Conservation (phyloP, 1,284 basidiomycete genomes). For the Vanrija sp. region DNA sequence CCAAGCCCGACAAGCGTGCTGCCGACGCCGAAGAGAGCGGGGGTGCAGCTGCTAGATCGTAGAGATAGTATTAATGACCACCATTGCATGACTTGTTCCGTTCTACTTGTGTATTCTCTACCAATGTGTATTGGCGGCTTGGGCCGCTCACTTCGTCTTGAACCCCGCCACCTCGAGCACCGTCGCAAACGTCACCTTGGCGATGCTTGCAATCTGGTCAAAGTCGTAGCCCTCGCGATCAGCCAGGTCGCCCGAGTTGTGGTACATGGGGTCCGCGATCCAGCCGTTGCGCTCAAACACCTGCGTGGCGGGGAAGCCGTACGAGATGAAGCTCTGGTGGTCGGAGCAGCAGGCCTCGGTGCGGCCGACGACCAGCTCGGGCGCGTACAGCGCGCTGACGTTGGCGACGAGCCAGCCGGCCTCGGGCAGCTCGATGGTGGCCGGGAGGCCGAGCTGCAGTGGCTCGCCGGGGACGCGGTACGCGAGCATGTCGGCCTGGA, state of each 20-base stretch:
- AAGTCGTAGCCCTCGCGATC: conserved; percentile 74
- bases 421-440: conserved; percentile 70
- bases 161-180: conserved; percentile 44
- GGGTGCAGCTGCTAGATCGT: too few relatives aligned
- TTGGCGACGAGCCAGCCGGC: conserved; percentile 70
- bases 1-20: too few relatives aligned
- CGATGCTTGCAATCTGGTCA: conserved; percentile 70
- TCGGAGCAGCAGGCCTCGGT: conserved; percentile 79
- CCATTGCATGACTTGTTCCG: too few relatives aligned
- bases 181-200: conserved; percentile 64
- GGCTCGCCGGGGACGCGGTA: conserved; percentile 69
- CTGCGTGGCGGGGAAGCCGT: conserved; percentile 76
- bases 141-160: conserved; percentile 3
- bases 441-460: conserved; percentile 68
- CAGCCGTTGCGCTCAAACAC: conserved; percentile 66
- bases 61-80: too few relatives aligned
- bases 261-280: conserved; percentile 72
- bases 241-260: conserved; percentile 65
- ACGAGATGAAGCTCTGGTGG: conserved; percentile 71
- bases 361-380: conserved; percentile 72
- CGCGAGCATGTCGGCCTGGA: conserved; percentile 85
- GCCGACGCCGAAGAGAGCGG: too few relatives aligned
- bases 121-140: neutral
- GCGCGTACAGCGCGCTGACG: conserved; percentile 65
- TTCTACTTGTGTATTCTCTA: too few relatives aligned